phyloP scores from a whole-genome alignment of 2,329 filamentous ascomycete species.

The Beauveria asiatica region DNA sequence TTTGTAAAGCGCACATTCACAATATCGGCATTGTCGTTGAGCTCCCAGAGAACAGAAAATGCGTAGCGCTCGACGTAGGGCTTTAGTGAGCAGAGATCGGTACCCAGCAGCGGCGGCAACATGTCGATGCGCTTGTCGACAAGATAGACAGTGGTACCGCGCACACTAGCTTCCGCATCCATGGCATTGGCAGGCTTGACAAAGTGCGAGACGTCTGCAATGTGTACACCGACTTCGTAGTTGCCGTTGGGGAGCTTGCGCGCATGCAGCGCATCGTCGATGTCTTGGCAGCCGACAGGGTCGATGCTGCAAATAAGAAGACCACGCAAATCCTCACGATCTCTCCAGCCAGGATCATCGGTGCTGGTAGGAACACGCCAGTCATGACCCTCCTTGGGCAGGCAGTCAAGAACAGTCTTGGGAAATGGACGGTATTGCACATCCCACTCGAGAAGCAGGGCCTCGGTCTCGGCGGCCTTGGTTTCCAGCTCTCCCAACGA shows the following conservation, averaged over 20 bases:
- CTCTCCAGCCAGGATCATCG: slow-evolving; percentile 80
- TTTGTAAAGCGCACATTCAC: slow-evolving; percentile 86
- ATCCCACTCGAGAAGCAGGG: slow-evolving; percentile 86
- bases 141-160: slow-evolving; percentile 92
- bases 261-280: slow-evolving; percentile 93
- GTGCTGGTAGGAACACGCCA: slow-evolving; percentile 81
- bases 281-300: slow-evolving; percentile 91
- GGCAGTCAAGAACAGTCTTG: slow-evolving; percentile 87
- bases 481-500: slow-evolving; percentile 90
- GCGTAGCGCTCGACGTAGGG: slow-evolving; percentile 93
- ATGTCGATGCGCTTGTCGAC: slow-evolving; percentile 99
- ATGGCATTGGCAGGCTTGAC: slow-evolving; percentile 96
- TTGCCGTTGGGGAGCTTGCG: slow-evolving; percentile 81
- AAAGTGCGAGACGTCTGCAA: slow-evolving; percentile 98
- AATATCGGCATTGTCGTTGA: slow-evolving; percentile 77
- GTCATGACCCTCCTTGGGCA: slow-evolving; percentile 83
- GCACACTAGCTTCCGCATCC: slow-evolving; percentile 88
- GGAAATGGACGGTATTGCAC: slow-evolving; percentile 97
- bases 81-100: slow-evolving; percentile 91
- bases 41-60: slow-evolving; percentile 82
- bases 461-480: slow-evolving; percentile 96
- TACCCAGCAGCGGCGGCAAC: slow-evolving; percentile 92
- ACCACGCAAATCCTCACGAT: slow-evolving; percentile 72
- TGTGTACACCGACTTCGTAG: slow-evolving; percentile 93
- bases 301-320: slow-evolving; percentile 96